These are phyloP conservation scores for Chamaenerion angustifolium DNA, from an alignment of 345 rosid species.

Conservation along the genomic window DNA sequence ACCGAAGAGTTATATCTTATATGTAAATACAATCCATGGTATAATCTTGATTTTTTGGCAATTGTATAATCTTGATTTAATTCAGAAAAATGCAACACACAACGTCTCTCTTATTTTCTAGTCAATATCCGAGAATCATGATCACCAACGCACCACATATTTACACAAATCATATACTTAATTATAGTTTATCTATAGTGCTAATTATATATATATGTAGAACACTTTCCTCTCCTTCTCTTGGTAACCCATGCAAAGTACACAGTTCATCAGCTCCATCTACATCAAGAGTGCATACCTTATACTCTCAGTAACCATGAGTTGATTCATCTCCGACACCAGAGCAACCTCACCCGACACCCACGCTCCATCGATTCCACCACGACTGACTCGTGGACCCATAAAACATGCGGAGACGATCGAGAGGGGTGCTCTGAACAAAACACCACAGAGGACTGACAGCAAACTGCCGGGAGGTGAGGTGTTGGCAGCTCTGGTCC, in stretches of 20 bases:
- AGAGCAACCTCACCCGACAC: constrained; percentile 47
- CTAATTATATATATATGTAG: background rate
- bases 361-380: constrained; percentile 59
- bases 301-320: constrained; percentile 81
- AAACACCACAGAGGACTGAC: constrained; percentile 23
- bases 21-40: background rate
- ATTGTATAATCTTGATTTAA: background rate
- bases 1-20: background rate
- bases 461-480: constrained; percentile 12
- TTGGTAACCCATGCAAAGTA: too few relatives aligned
- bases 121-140: too few relatives aligned
- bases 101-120: too few relatives aligned
- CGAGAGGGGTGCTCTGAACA: constrained; percentile 37
- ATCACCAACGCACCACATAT: too few relatives aligned
- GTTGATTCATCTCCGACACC: constrained; percentile 64
- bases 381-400: constrained; percentile 33
- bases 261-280: too few relatives aligned
- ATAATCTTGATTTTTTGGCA: too few relatives aligned
- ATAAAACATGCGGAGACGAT: constrained; percentile 47
- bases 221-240: background rate
- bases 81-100: too few relatives aligned
- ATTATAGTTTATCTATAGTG: background rate
- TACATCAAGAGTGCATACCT: constrained; percentile 88
- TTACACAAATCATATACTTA: too few relatives aligned
- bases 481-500: too few relatives aligned